These are phyloP conservation scores for Trametes meyenii DNA, from an alignment of 768 basidiomycete species.

Conservation along the genomic window DNA sequence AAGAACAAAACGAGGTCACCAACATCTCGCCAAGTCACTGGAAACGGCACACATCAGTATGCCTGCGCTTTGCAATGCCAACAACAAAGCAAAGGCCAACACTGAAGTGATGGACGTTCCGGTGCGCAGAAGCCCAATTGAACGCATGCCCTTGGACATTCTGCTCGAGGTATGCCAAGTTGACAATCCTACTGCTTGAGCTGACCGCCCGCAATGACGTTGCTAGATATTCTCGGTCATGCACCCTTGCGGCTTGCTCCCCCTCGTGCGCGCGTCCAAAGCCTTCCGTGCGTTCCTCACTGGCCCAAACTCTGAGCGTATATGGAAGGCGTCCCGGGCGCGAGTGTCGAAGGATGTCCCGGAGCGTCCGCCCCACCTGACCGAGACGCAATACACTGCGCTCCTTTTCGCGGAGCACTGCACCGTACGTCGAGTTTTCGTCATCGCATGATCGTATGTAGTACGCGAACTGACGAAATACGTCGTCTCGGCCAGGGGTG, in stretches of 20 bases:
- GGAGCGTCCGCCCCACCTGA: constrained; percentile 13
- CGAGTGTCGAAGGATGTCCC: constrained; percentile 8
- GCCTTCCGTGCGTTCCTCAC: constrained; percentile 14
- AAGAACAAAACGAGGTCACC: too few relatives aligned
- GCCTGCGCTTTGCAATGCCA: too few relatives aligned
- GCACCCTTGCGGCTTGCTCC: constrained; percentile 14
- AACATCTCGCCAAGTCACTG: too few relatives aligned
- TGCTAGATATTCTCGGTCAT: constrained; percentile 7
- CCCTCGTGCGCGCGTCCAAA: constrained; percentile 13
- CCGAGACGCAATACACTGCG: constrained; percentile 19
- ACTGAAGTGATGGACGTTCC: background rate
- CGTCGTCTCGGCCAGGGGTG: background rate
- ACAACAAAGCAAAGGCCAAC: too few relatives aligned
- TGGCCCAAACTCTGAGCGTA: background rate
- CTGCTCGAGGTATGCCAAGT: constrained; percentile 10
- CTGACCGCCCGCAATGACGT: too few relatives aligned
- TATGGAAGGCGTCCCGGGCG: constrained; percentile 15
- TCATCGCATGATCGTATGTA: background rate
- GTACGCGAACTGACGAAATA: background rate
- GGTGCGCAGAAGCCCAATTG: background rate
- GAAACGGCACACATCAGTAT: too few relatives aligned
- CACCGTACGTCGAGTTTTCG: background rate
- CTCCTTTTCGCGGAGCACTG: constrained; percentile 14
- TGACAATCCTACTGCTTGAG: too few relatives aligned
- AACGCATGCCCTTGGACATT: constrained; percentile 4